Evolutionary conservation across 2,329 filamentous ascomycete genomes (phyloP), one percentile per base, ranked within the genome.

Genomic region (Colletotrichum lupini): DNA sequence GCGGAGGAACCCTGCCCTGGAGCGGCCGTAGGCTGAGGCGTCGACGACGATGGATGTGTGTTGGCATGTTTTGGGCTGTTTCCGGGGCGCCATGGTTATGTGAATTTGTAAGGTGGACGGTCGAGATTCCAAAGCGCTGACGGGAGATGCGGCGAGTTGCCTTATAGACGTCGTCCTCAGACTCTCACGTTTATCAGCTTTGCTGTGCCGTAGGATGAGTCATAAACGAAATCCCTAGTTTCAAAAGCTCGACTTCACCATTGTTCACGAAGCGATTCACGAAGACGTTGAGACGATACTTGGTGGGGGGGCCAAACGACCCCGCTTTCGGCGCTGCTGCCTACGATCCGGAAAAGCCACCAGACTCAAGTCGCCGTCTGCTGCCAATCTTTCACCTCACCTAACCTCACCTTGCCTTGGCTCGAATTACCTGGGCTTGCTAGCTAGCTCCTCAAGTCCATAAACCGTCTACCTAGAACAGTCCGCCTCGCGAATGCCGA

Each of bases 1-100:
- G 8, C 81, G 78, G 24, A 76, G 64, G 75, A 82, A 85, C 1
- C 79, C 79, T 6, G 57, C 46, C 12, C 22, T 37, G 5, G 5
- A 12, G 28, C 60, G 67, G 46, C 67, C 67, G 46, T 70, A 52
- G 0, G 30, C 28, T 4, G 70, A 70, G 32, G 56, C 49, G 28
- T 73, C 70, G 46, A 73, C 6, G 28, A 42, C 42, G 49, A 73
- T 22, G n/a, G 32, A 58, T 22, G 49, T 42, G 22, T 73, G 70
- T 16, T 67, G 19, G 56, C 70, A 73, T 2, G 46, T 22, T 14
- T 61, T 73, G 19, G 63, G 63, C 9, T 58, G 52, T 35, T 55
- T 55, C 2, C 66, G 53, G 5, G 60, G 67, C 2, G 70, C 67
- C 70, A 73, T 70, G 14, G 22, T 56, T 16, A 11, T 49, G 16